Percentiles rank a stretch among this genome's conserved stretches.
phyloP scores from a whole-genome alignment of 495 filamentous ascomycete species.

The Aspergillus kassunensis region DNA sequence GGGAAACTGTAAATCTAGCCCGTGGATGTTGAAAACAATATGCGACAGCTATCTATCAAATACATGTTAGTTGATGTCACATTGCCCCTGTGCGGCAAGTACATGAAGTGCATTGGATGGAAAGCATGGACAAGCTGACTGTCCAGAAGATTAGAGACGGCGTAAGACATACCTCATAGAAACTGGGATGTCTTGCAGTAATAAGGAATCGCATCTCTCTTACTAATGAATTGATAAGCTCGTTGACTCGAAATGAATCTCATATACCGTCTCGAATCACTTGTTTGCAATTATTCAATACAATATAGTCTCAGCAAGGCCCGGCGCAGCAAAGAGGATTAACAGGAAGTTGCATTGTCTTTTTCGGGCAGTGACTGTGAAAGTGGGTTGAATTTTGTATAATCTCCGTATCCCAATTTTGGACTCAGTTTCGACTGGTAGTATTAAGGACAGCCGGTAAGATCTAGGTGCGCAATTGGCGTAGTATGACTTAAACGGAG shows the following conservation, averaged over 20 bases:
- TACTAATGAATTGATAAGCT: not conserved
- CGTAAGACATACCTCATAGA: conserved; percentile 8
- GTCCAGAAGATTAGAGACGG: not conserved
- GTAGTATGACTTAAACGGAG: not conserved
- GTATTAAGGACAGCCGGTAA: not conserved
- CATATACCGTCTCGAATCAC: not conserved
- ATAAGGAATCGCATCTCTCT: not conserved
- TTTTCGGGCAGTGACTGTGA: not conserved
- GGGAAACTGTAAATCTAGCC: not conserved
- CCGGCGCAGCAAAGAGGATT: not conserved
- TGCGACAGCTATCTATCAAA: not conserved
- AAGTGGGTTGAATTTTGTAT: not conserved
- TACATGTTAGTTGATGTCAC: not conserved
- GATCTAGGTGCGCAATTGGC: not conserved
- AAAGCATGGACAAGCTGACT: no score
- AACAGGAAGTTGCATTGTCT: conserved; percentile 3
- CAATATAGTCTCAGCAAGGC: not conserved
- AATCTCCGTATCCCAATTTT: not conserved
- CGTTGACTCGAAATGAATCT: not conserved
- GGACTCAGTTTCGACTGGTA: not conserved
- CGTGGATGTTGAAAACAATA: not conserved
- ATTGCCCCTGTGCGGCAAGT: not conserved
- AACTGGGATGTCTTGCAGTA: not conserved
- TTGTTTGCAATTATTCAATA: not conserved
- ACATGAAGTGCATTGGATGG: no score